Evolutionary conservation across 1,284 basidiomycete species (phyloP).

Genomic region (Malassezia equina): DNA sequence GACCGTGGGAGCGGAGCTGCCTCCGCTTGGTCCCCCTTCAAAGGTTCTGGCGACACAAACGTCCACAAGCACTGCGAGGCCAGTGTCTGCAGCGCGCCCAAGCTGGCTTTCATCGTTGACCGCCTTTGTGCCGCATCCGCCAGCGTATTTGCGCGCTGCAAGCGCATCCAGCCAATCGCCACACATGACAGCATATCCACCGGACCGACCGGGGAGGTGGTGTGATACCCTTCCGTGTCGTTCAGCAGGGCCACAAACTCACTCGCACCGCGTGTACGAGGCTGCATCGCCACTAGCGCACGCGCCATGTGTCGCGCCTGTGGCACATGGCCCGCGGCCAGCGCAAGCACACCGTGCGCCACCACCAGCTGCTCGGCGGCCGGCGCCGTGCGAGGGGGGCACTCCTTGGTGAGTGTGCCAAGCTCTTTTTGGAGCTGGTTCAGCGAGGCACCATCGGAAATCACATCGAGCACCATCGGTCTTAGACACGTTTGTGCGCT

Average conservation of each 20-base stretch:
- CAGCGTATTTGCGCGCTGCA: conserved; percentile 7
- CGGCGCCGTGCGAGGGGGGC: background rate
- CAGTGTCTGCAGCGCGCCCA: background rate
- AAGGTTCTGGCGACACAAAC: background rate
- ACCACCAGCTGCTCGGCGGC: conserved; percentile 9
- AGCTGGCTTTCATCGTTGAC: background rate
- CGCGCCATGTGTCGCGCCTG: background rate
- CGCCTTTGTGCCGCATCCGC: background rate
- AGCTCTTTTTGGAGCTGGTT: background rate
- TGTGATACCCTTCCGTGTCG: background rate
- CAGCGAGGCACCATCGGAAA: conserved; percentile 4
- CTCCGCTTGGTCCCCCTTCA: background rate
- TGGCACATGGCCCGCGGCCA: background rate
- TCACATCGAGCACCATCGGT: conserved; percentile 9
- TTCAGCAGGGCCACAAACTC: background rate
- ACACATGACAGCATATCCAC: conserved; percentile 7
- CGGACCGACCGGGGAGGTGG: background rate
- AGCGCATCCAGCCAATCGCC: conserved; percentile 6
- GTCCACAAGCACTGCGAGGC: conserved; percentile 13
- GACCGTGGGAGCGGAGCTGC: background rate
- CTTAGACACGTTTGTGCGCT: background rate
- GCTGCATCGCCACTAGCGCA: background rate
- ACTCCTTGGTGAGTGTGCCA: background rate
- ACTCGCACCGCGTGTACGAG: background rate
- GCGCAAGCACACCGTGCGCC: conserved; percentile 5